Percentiles rank a stretch among this genome's conserved stretches.
Evolutionary conservation across 1,284 basidiomycete species (phyloP).

Genomic region (Athelia sp.): DNA sequence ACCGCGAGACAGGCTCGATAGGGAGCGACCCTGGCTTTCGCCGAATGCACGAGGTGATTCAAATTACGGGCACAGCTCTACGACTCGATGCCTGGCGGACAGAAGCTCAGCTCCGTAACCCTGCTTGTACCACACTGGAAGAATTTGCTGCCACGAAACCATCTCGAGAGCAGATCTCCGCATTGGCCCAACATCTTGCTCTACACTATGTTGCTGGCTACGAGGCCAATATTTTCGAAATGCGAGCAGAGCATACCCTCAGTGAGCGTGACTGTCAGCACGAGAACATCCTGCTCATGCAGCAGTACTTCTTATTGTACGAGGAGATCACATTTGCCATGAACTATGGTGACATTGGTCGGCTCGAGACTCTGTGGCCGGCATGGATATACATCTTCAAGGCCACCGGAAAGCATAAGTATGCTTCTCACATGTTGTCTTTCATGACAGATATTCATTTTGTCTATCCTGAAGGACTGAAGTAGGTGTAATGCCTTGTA

Average conservation of each 20-base stretch:
- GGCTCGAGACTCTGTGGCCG: slow-evolving; percentile 20
- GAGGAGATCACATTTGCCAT: slow-evolving; percentile 21
- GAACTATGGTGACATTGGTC: slow-evolving; percentile 26
- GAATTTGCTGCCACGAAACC: no score
- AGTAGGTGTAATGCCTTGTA: slow-evolving; percentile 9
- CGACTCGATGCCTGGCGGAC: no score
- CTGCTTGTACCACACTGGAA: no score
- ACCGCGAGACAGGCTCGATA: slow-evolving; percentile 21
- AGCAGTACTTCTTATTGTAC: no score
- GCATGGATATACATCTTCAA: no score
- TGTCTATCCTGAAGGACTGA: slow-evolving; percentile 8
- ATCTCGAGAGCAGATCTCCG: slow-evolving; percentile 3
- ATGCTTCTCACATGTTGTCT: slow-evolving; percentile 12
- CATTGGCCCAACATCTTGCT: slow-evolving; percentile 3
- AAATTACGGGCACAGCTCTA: slow-evolving; percentile 15
- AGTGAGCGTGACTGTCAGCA: no score
- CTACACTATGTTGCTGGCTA: slow-evolving; percentile 8
- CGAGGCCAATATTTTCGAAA: no score
- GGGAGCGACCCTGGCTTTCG: slow-evolving; percentile 17
- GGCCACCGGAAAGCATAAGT: slow-evolving; percentile 25
- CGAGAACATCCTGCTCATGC: no score
- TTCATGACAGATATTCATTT: slow-evolving; percentile 14
- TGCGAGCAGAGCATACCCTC: no score
- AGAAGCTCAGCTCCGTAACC: no score
- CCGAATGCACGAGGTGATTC: slow-evolving; percentile 20